Percentiles rank a stretch among this genome's conserved stretches.
Conservation (phyloP, 2,329 filamentous ascomycete genomes). For the Fusarium sp. region DNA sequence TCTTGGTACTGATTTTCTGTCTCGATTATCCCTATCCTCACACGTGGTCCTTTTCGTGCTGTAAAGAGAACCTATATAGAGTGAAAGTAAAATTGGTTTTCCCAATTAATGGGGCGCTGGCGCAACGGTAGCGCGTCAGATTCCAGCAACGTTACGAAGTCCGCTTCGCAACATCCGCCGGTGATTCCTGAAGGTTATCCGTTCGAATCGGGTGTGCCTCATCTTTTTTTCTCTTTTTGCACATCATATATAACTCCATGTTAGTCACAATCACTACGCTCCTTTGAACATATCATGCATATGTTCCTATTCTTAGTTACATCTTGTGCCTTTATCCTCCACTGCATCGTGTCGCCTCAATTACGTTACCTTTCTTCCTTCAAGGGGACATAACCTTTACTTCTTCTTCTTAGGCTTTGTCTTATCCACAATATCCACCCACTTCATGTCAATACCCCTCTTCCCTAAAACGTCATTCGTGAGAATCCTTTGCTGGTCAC, state of each 20-base stretch:
- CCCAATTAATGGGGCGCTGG: slow-evolving; percentile 10
- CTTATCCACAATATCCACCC: slow-evolving; percentile 43
- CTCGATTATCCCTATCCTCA: no score
- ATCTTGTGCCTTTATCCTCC: neutral
- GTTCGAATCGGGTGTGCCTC: slow-evolving; percentile 28
- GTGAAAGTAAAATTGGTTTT: accelerated
- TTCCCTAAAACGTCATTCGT: slow-evolving; percentile 26
- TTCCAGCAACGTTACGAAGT: slow-evolving; percentile 10
- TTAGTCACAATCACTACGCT: neutral
- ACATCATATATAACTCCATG: no score
- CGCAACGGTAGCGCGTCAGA: slow-evolving; percentile 34
- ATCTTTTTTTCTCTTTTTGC: neutral
- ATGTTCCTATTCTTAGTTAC: neutral
- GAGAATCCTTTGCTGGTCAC: slow-evolving; percentile 40
- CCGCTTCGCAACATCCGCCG: neutral
- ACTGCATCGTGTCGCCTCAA: no score
- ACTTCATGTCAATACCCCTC: slow-evolving; percentile 36
- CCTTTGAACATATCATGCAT: no score
- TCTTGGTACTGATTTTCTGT: no score
- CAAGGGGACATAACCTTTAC: neutral
- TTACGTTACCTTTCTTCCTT: neutral
- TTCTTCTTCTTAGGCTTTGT: slow-evolving; percentile 40
- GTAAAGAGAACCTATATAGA: neutral
- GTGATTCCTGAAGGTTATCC: slow-evolving; percentile 31
- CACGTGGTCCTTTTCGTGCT: no score